Evolutionary conservation across 2,329 filamentous ascomycete genomes (phyloP), one percentile per base, ranked within the genome.

Genomic region (Aspergillus ochraceus): DNA sequence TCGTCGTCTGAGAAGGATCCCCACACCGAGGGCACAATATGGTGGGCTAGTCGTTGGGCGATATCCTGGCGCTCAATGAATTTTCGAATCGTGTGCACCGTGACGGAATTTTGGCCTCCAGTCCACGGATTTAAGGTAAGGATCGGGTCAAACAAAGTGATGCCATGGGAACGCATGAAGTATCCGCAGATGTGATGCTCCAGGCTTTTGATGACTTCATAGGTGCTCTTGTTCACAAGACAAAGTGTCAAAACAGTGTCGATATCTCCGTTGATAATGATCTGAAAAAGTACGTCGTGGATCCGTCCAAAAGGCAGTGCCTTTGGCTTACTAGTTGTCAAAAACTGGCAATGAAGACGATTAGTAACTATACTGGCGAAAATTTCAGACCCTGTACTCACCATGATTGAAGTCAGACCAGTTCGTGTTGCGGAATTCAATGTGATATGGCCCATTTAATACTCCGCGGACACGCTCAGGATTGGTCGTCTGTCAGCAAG

Each of bases 121-220:
- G 64, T 71, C 53, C 55, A 60, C 6, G 65, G 64, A 29, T 71
- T 60, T 32, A 72, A 49, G 12, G 77, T 73, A 64, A 88, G 86
- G 14, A 87, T 81, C 9, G 76, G 75, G 61, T 86, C 80, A 64
- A 88, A 88, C 10, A 83, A 83, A 26, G 84, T 78, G 4, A 81
- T 83, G 56, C 87, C 87, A 65, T 83, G 77, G n/a, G 59, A 54
- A 19, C 68, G 69, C 60, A 71, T 65, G 51, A 71, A 71, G 57
- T 64, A 68, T n/a, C 55, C 59, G 46, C 69, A 72, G 30, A 72
- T 67, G 30, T 71, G 64, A 20, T 64, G 61, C 49, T 72, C 70
- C 26, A 71, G 61, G 8, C 62, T 47, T 54, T 66, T 68, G 54
- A 71, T 69, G 3, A 64, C 64, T 30, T 69, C 65, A 50, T 69